Evolutionary conservation across 371 early-diverging fungal genomes (phyloP).

Genomic region (Mucor circinelloides): DNA sequence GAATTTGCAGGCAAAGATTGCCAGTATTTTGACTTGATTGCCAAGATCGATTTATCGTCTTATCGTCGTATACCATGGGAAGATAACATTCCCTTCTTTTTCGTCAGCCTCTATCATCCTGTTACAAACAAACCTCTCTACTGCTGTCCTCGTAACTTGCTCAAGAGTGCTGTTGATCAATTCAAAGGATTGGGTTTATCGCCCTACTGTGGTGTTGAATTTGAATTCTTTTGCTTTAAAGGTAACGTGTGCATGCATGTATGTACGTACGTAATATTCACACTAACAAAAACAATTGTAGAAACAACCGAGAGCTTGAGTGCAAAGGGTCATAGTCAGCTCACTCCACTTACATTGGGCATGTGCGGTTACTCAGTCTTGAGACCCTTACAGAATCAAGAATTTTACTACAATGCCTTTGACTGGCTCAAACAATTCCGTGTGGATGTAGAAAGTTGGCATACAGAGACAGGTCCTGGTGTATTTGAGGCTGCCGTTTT

Average conservation of each 20-base stretch:
- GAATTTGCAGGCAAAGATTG: constrained; percentile 33
- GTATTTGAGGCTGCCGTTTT: constrained; percentile 82
- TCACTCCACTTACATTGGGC: constrained; percentile 68
- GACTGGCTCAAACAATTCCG: constrained; percentile 65
- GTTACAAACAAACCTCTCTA: constrained; percentile 54
- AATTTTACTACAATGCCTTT: constrained; percentile 74
- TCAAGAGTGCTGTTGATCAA: constrained; percentile 56
- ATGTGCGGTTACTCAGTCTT: constrained; percentile 85
- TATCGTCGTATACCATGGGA: constrained; percentile 81
- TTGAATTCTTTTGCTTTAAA: constrained; percentile 84
- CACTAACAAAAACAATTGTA: constrained; percentile 20
- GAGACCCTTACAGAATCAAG: constrained; percentile 72
- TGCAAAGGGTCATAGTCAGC: constrained; percentile 57
- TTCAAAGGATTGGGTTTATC: constrained; percentile 52
- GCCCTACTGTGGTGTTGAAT: constrained; percentile 76
- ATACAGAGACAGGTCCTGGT: constrained; percentile 88
- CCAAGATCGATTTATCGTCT: constrained; percentile 68
- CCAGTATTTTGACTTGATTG: constrained; percentile 71
- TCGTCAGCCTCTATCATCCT: constrained; percentile 71
- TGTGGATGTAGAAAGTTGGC: constrained; percentile 77
- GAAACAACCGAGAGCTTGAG: constrained; percentile 70
- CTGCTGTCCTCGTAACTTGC: constrained; percentile 68
- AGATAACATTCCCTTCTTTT: constrained; percentile 73
- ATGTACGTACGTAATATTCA: not conserved
- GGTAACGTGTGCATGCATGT: constrained; percentile 42